phyloP scores from a whole-genome alignment of 805 yeast genomes.

The Sugiyamaella smithiae region DNA sequence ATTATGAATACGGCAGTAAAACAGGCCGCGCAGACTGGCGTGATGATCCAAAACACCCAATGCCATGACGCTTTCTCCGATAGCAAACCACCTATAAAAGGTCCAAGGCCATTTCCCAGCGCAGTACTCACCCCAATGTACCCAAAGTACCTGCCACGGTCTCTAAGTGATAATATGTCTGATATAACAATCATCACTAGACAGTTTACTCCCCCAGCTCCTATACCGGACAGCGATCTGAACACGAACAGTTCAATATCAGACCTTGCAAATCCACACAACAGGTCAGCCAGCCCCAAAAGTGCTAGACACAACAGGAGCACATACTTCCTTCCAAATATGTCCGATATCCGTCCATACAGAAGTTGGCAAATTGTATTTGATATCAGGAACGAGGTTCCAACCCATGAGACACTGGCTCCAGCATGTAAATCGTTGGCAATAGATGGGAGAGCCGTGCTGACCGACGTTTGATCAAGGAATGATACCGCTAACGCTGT shows the following conservation, averaged over 20 bases:
- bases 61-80: constrained; percentile 47
- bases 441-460: constrained; percentile 49
- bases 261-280: constrained; percentile 51
- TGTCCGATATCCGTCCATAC: constrained; percentile 54
- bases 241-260: constrained; percentile 49
- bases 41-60: constrained; percentile 46
- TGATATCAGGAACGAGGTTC: constrained; percentile 52
- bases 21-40: constrained; percentile 41
- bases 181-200: constrained; percentile 52
- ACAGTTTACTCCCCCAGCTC: constrained; percentile 51
- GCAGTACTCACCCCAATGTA: constrained; percentile 52
- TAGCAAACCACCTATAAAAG: constrained; percentile 51
- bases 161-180: constrained; percentile 50
- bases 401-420: constrained; percentile 56
- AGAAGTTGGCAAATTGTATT: constrained; percentile 51
- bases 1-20: constrained; percentile 28
- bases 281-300: constrained; percentile 45
- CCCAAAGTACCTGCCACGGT: constrained; percentile 58
- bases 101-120: constrained; percentile 52
- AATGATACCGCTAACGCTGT: constrained; percentile 35
- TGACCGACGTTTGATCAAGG: constrained; percentile 49
- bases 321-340: constrained; percentile 50
- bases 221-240: constrained; percentile 55
- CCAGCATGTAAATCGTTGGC: constrained; percentile 47
- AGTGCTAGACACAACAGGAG: constrained; percentile 41